Conservation (phyloP, 192 early-diverging fungal genomes). For the Dissophora ornata region DNA sequence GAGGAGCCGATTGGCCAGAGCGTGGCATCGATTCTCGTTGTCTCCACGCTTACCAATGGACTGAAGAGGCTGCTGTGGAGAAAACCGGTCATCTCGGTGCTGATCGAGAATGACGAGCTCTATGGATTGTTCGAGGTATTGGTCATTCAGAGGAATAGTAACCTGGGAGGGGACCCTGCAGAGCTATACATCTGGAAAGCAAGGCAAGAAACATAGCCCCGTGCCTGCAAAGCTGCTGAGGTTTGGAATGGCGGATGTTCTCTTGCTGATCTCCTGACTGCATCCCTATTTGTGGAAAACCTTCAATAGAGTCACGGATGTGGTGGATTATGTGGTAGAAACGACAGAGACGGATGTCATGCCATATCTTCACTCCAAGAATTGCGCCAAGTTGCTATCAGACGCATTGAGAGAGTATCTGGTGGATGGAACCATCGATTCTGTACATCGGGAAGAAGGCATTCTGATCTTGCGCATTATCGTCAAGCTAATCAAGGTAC, state of each 20-base stretch:
- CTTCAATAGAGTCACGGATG: slow-evolving; percentile 41
- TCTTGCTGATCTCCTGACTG: too few species aligned
- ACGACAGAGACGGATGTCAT: slow-evolving; percentile 40
- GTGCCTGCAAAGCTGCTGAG: too few species aligned
- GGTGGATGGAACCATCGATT: slow-evolving; percentile 52
- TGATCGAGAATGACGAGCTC: slow-evolving; percentile 39
- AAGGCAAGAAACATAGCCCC: slow-evolving; percentile 2
- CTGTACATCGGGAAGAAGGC: slow-evolving; percentile 50
- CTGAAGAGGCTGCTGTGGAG: slow-evolving; percentile 46
- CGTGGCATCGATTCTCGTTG: slow-evolving; percentile 46
- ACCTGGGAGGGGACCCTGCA: slow-evolving; percentile 35
- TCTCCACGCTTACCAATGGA: slow-evolving; percentile 44
- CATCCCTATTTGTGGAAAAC: too few species aligned
- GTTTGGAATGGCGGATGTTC: too few species aligned
- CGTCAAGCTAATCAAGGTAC: slow-evolving; percentile 56
- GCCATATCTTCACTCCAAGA: slow-evolving; percentile 50
- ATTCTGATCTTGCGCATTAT: slow-evolving; percentile 53
- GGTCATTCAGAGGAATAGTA: slow-evolving; percentile 32
- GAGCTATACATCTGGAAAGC: slow-evolving; percentile 55
- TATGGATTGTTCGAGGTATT: slow-evolving; percentile 39
- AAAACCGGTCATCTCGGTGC: slow-evolving; percentile 40
- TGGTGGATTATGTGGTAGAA: slow-evolving; percentile 40
- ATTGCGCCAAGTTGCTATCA: slow-evolving; percentile 44
- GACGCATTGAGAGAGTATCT: slow-evolving; percentile 46
- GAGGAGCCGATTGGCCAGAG: slow-evolving; percentile 44